A percentile compares a stretch with the other conserved stretches of the same genome.
These are phyloP conservation scores for Cryphonectria nitschkei DNA, from an alignment of 2,329 filamentous ascomycete genomes.

Conservation along the genomic window DNA sequence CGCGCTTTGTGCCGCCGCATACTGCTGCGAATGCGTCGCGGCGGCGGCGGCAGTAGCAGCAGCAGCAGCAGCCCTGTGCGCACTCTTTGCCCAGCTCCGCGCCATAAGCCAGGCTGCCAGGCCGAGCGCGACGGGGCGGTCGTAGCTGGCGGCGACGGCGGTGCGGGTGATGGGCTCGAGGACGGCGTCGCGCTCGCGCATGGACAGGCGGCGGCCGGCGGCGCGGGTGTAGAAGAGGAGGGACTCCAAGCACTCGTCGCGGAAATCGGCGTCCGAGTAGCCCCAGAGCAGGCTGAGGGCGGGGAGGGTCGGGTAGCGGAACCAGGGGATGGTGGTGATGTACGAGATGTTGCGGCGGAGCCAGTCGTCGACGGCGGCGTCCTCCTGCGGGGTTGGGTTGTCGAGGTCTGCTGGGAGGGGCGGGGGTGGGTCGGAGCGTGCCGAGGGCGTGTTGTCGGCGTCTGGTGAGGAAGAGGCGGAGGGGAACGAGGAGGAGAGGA, in stretches of 20 bases:
- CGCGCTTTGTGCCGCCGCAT: background rate
- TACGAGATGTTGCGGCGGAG: constrained; percentile 25
- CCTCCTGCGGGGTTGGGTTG: constrained; percentile 23
- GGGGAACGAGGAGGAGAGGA: background rate
- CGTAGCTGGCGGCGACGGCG: constrained; percentile 24
- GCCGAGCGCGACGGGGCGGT: constrained; percentile 24
- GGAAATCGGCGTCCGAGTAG: constrained; percentile 27
- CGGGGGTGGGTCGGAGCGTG: constrained; percentile 21
- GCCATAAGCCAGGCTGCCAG: constrained; percentile 21
- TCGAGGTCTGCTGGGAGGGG: constrained; percentile 24
- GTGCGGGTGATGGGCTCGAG: constrained; percentile 24
- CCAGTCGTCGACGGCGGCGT: constrained; percentile 25
- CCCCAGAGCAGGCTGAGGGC: constrained; percentile 27
- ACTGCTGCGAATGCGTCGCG: constrained; percentile 2
- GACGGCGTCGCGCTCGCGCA: constrained; percentile 24
- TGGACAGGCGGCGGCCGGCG: constrained; percentile 22
- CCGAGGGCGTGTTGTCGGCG: background rate
- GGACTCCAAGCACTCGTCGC: constrained; percentile 24
- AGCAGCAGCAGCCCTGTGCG: background rate
- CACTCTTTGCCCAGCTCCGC: constrained; percentile 28
- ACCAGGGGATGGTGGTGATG: constrained; percentile 27
- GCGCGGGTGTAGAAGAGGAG: constrained; percentile 27
- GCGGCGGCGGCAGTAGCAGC: constrained; percentile 8
- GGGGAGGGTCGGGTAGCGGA: constrained; percentile 23
- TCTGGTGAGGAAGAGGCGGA: background rate